A percentile compares a stretch with the other conserved stretches of the same genome.
Evolutionary conservation across 139 green algal species (phyloP).

Genomic region (Mychonastes homosphaera): DNA sequence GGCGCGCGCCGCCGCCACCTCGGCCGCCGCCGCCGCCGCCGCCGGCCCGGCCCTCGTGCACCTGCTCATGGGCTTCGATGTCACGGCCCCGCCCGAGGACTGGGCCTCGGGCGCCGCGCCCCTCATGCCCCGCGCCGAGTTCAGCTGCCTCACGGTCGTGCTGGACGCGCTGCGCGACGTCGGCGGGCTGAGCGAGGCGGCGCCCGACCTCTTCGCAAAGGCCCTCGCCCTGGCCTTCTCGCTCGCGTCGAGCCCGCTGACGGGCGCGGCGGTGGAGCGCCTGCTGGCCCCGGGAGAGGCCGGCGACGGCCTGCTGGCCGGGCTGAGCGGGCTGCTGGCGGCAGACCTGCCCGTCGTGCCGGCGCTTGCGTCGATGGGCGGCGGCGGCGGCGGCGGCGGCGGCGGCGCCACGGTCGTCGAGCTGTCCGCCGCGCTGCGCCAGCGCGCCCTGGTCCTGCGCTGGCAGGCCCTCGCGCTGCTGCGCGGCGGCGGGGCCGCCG

Average conservation of each 20-base stretch:
- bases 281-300: slow-evolving; percentile 1
- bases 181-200: slow-evolving; percentile 1
- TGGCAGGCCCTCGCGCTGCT: slow-evolving; percentile 14
- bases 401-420: background rate
- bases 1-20: background rate
- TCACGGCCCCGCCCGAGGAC: slow-evolving; percentile 16
- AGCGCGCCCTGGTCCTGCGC: slow-evolving; percentile 9
- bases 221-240: slow-evolving; percentile 45
- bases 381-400: too few species aligned
- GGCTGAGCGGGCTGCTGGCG: slow-evolving; percentile 1
- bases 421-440: slow-evolving; percentile 15
- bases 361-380: too few species aligned
- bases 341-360: slow-evolving; percentile 4
- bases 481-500: too few species aligned
- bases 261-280: slow-evolving; percentile 8
- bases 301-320: slow-evolving; percentile 4
- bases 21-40: slow-evolving; percentile 15
- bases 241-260: slow-evolving; percentile 22
- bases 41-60: slow-evolving; percentile 52
- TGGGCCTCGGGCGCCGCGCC: slow-evolving; percentile 1
- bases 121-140: slow-evolving; percentile 22
- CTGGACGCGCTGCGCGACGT: slow-evolving; percentile 21
- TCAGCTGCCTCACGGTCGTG: slow-evolving; percentile 44
- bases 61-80: slow-evolving; percentile 69
- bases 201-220: slow-evolving; percentile 44